phyloP scores from a whole-genome alignment of 202 grass and related monocot species.

The Alloteropsis angusta region DNA sequence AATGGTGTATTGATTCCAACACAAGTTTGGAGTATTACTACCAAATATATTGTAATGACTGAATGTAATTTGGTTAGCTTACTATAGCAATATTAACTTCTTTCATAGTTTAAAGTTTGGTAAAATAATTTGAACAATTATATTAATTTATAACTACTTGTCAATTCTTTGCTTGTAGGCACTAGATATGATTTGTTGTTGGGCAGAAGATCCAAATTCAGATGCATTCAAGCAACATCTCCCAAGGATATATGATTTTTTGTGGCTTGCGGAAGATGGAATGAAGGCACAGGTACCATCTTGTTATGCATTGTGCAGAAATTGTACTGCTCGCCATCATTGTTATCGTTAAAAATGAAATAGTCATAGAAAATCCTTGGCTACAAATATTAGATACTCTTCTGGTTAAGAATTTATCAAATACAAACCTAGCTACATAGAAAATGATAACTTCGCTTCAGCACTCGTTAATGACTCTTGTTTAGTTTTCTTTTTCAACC shows the following conservation, averaged over 20 bases:
- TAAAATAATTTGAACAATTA: background rate
- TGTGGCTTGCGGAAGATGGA: slow-evolving; percentile 62
- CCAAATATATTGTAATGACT: background rate
- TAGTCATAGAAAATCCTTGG: background rate
- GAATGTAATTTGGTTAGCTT: background rate
- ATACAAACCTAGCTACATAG: background rate
- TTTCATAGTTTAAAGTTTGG: background rate
- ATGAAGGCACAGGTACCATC: slow-evolving; percentile 49
- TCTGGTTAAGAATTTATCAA: background rate
- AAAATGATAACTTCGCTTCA: background rate
- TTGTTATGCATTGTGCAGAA: background rate
- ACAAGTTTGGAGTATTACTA: background rate
- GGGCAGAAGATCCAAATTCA: slow-evolving; percentile 40
- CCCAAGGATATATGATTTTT: slow-evolving; percentile 42
- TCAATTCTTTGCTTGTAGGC: slow-evolving; percentile 1
- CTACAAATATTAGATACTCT: background rate
- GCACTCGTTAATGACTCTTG: background rate
- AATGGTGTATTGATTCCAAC: background rate
- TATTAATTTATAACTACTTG: background rate
- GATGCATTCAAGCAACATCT: slow-evolving; percentile 36
- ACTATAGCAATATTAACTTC: background rate
- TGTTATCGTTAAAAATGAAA: background rate
- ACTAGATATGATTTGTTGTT: slow-evolving; percentile 47
- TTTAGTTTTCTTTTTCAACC: background rate
- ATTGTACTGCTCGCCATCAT: background rate